Base-by-base conservation (phyloP, 129 eudicot genomes). In the Artemisia argyi region DNA sequence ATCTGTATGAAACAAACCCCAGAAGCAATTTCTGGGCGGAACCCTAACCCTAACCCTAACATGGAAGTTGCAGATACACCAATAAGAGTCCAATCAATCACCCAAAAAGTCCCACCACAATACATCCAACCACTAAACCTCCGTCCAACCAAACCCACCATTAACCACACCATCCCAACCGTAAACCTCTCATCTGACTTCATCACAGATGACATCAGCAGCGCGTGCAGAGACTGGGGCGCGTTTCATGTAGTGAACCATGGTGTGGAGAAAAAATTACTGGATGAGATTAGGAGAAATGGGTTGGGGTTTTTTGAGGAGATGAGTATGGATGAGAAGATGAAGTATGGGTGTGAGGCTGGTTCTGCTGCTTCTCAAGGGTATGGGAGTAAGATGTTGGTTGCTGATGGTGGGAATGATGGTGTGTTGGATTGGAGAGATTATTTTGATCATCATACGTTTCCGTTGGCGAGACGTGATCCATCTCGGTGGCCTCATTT, bases 401-500 rank as follows among this genome's bases (percentile, higher is more conserved):
- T 87, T 1, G 85, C 80, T 0, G 65, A 84, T 1, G 81, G 46
- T 39, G 46, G 11, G 46, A 39, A 94, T 54, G 91, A 88, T 30
- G 78, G 81, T 5, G 96, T 90, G 73, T 83, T 94, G 82, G 97
- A 94, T 63, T 94, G 97, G 98, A 87, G 98, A 60, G 98, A 94
- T 75, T 94, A 87, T 49, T 90, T 85, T 77, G 97, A 94, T 73
- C 97, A 94, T 69, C 98, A 94, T 61, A 87, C 97, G 26, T 74
- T 84, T 12, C 98, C 98, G 10, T 32, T 87, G 60, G 79, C 87
- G 4, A 76, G 96, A 1, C 86, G 93, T 11, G n/a, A 84, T 74
- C 81, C 88, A 6, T 65, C 84, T 7, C 73, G 71, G 4, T 94
- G 98, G 98, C 98, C 98, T 0, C 72, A 86, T 26, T 80, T 15